Percentiles rank a stretch among this genome's conserved stretches.
Conservation (phyloP, 2,329 filamentous ascomycete species). For the Ophiostoma tasmaniense region DNA sequence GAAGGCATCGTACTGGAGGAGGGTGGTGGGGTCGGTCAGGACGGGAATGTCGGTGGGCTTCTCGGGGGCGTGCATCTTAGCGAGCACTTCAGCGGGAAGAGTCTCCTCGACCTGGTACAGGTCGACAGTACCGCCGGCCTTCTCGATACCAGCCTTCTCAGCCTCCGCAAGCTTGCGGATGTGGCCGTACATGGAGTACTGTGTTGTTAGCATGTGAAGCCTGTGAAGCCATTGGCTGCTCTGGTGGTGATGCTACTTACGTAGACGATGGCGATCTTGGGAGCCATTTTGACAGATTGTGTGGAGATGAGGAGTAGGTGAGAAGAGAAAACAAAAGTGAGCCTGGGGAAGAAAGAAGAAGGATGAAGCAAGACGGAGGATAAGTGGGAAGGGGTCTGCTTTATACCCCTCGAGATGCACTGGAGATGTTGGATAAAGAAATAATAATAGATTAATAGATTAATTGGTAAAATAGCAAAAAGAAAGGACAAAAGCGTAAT, state of each 20-base stretch:
- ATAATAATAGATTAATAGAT: not conserved
- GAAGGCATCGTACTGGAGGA: constrained; percentile 76
- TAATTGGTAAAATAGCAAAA: not conserved
- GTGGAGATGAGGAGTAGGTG: constrained; percentile 4
- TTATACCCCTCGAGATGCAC: constrained; percentile 10
- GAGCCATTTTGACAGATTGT: constrained; percentile 50
- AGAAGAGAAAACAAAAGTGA: not conserved
- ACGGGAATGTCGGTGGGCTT: constrained; percentile 62
- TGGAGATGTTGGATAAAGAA: not conserved
- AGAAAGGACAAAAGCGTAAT: not conserved
- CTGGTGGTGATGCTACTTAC: constrained; percentile 43
- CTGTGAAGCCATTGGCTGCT: not conserved
- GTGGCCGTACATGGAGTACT: constrained; percentile 96
- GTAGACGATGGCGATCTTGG: constrained; percentile 85
- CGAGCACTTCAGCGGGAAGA: constrained; percentile 70
- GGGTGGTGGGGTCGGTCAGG: constrained; percentile 46
- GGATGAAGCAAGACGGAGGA: not conserved
- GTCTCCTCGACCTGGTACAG: constrained; percentile 88
- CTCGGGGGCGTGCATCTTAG: constrained; percentile 82
- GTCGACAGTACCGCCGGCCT: constrained; percentile 72
- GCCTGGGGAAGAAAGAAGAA: not conserved
- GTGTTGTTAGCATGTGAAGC: constrained; percentile 7
- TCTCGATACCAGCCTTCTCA: constrained; percentile 82
- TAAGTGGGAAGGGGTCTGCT: constrained; percentile 1
- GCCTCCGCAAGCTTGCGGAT: constrained; percentile 76